Percentiles rank a stretch among this genome's conserved stretches.
Evolutionary conservation across 2,329 filamentous ascomycete genomes (phyloP).

Genomic region (Alternaria conjuncta): DNA sequence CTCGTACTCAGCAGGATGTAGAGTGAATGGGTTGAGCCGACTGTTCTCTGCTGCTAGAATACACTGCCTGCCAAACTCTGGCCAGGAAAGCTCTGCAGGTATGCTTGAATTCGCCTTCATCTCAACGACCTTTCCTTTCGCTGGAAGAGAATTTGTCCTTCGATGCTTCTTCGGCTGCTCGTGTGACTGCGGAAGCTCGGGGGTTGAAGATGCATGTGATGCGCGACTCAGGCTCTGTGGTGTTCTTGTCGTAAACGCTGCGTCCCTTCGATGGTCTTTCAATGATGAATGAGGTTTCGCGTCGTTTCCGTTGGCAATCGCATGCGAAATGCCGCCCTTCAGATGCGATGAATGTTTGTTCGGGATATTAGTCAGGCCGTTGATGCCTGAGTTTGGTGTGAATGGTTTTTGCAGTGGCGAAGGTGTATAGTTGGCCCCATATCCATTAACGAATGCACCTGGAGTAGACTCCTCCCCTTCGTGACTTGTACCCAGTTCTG

Average conservation of each 20-base stretch:
- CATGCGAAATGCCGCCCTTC: slow-evolving; percentile 16
- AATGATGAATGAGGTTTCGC: slow-evolving; percentile 13
- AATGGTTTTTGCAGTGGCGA: slow-evolving; percentile 39
- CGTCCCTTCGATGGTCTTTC: slow-evolving; percentile 19
- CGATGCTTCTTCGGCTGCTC: slow-evolving; percentile 26
- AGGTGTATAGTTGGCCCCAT: slow-evolving; percentile 35
- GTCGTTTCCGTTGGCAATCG: slow-evolving; percentile 15
- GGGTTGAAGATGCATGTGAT: slow-evolving; percentile 41
- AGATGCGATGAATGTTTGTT: slow-evolving; percentile 13
- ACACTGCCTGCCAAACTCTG: slow-evolving; percentile 89
- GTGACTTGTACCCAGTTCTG: slow-evolving; percentile 43
- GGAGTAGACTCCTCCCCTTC: slow-evolving; percentile 42
- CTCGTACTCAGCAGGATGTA: slow-evolving; percentile 84
- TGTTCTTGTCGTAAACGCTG: slow-evolving; percentile 29
- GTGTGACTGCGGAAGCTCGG: slow-evolving; percentile 36
- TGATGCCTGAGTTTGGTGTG: slow-evolving; percentile 27
- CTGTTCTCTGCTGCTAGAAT: slow-evolving; percentile 89
- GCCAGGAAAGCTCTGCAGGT: slow-evolving; percentile 72
- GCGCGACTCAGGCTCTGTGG: slow-evolving; percentile 29
- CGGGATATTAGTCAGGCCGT: slow-evolving; percentile 16
- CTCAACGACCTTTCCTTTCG: slow-evolving; percentile 33
- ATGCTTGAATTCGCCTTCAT: slow-evolving; percentile 77
- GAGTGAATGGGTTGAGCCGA: slow-evolving; percentile 83
- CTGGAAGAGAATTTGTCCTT: slow-evolving; percentile 23
- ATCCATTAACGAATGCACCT: slow-evolving; percentile 36